Base-by-base conservation (phyloP, 2,329 filamentous ascomycete species). In the Botrytis cinerea region DNA sequence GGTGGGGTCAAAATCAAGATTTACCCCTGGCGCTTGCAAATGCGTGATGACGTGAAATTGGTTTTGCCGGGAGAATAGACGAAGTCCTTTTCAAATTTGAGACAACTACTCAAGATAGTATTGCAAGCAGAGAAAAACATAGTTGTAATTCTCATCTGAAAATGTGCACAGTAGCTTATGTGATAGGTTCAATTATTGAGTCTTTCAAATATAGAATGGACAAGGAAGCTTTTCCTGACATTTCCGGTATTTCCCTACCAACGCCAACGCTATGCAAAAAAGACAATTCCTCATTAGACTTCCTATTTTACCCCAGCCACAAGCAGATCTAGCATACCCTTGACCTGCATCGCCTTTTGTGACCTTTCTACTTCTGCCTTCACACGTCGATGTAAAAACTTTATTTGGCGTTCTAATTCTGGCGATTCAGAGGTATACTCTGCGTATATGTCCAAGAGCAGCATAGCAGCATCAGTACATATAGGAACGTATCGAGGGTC, bases 401-500 rank as follows among this genome's bases (percentile, higher is more conserved):
- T 87, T 79, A 98, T 90, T 67, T 91, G 86, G 68, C 86, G 86
- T 75, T 93, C 90, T 73, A 98, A 87, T 81, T 93, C 90, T 10
- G 88, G 86, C 51, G 92, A 94, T 68, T 90, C 90, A 2, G 89
- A 92, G 38, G 94, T 86, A 77, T 94, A 92, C 80, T 93, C 91
- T 45, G 92, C 90, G 82, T 98, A 99, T 54, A 98, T 85, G 80
- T 99, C 95, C 32, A 98, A 85, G 51, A 98, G 85, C 74, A 94
- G 87, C 79, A 97, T 88, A 25, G 92, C 91, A 35, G 96, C 89
- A 82, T 98, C 95, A 38, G 94, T 92, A 79, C 93, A 94, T 48
- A 97, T 84, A 74, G 87, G 88, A 66, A 96, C 90, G 81, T 96
- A 92, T 72, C 93, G 90, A 48, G 95, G 93, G 81, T 98, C 92